A percentile compares a stretch with the other conserved stretches of the same genome.
Conservation (phyloP, 192 early-diverging fungal species). For the Phlyctochytrium arcticum region DNA sequence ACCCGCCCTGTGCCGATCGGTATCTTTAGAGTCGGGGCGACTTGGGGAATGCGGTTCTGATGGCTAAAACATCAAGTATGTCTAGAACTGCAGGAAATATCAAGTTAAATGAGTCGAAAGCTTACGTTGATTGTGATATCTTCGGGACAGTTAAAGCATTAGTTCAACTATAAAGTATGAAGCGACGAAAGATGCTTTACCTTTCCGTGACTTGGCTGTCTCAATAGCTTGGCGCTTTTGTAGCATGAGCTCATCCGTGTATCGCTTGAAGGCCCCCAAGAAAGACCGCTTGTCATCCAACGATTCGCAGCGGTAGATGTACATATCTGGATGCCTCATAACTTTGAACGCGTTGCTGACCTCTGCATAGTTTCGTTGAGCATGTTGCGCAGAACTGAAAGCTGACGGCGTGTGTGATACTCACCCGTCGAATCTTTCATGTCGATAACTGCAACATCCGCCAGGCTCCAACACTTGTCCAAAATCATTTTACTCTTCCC, state of each 20-base stretch:
- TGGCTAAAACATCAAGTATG: no score
- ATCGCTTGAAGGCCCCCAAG: slow-evolving; percentile 52
- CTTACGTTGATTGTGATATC: no score
- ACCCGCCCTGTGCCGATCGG: neutral
- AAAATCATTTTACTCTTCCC: slow-evolving; percentile 70
- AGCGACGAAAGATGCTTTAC: no score
- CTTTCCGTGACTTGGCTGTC: slow-evolving; percentile 4
- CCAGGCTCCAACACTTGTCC: slow-evolving; percentile 72
- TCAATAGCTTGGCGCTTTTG: slow-evolving; percentile 31
- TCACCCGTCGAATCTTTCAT: slow-evolving; percentile 73
- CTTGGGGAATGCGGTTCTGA: neutral
- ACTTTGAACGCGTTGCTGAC: slow-evolving; percentile 78
- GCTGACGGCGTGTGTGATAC: neutral
- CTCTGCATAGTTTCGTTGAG: slow-evolving; percentile 55
- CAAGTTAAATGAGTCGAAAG: no score
- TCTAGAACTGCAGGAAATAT: no score
- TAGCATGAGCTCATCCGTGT: slow-evolving; percentile 54
- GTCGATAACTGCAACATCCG: slow-evolving; percentile 81
- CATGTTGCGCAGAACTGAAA: no score
- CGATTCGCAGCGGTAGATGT: slow-evolving; percentile 66
- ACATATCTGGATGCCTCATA: slow-evolving; percentile 75
- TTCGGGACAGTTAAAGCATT: no score
- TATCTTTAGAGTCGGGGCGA: neutral
- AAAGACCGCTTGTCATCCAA: slow-evolving; percentile 67
- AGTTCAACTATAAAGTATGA: no score